phyloP scores from a whole-genome alignment of 225 moss, liverwort and hornwort species.

The Neckera pumila region DNA sequence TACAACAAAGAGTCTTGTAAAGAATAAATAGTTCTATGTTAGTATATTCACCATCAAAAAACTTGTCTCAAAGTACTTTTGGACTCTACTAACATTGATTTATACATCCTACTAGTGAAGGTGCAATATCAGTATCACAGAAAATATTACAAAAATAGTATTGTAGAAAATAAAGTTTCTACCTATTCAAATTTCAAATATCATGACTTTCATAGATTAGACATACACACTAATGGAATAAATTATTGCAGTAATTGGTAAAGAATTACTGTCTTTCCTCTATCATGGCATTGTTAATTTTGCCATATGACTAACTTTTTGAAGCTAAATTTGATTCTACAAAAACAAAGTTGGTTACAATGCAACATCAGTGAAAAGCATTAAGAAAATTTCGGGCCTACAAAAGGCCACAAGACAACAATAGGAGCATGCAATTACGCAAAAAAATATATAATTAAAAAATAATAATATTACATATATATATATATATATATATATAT shows the following conservation, averaged over 20 bases:
- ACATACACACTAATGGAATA: background rate
- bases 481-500: no score
- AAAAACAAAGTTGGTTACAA: background rate
- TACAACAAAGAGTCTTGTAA: background rate
- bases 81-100: background rate
- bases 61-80: background rate
- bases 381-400: no score
- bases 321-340: background rate
- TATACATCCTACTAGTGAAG: background rate
- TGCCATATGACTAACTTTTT: background rate
- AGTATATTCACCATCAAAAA: background rate
- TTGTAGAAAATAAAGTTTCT: background rate
- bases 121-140: background rate
- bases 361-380: no score
- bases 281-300: background rate
- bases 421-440: no score
- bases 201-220: background rate
- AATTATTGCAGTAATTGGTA: background rate
- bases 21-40: background rate
- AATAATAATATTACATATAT: no score
- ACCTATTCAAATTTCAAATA: background rate
- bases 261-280: background rate
- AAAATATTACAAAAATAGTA: background rate
- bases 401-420: no score
- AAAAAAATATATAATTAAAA: no score